Evolutionary conservation across 2,329 filamentous ascomycete genomes (phyloP), one percentile per base, ranked within the genome.

Genomic region (Phialemoniopsis sp.): DNA sequence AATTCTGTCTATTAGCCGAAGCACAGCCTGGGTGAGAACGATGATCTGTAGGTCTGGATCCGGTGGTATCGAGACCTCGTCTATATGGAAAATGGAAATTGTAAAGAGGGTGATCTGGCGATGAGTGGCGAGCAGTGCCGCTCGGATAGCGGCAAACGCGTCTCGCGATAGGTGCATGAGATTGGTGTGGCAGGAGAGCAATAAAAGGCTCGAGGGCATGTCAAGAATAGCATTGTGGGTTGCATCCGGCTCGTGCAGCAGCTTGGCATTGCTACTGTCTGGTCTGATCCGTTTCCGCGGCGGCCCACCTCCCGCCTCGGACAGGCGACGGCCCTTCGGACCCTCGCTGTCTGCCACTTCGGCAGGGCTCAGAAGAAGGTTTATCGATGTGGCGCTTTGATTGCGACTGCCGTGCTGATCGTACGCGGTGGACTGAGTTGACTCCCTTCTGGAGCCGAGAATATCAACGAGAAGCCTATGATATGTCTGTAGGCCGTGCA

Each of bases 401-500:
- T 16, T 36, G 34, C 19, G n/a, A n/a, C n/a, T n/a, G n/a, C 29
- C 34, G 34, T 21, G 34, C 6, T 19, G 16, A 26, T 26, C 19
- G 34, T 21, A 13, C 19, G n/a, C n/a, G 34, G 34, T 21, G 34
- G n/a, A 17, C 19, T 36, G 13, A 10, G 18, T 36, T 21, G 34
- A 21, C 19, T 8, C 17, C 26, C 19, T 6, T 6, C 21, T 29
- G n/a, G 26, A 36, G 6, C 34, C 34, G 34, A 36, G 34, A 29
- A 36, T 36, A 19, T 36, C 26, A 21, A 36, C 34, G 13, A 36
- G 34, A 12, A 36, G 34, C 34, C 34, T 28, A 21, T 36, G 34
- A n/a, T 36, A 36, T 36, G 34, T 36, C 34, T 36, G 34, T n/a
- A 36, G 34, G 34, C 34, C 34, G 34, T 36, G 34, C 34, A 36